Percentiles rank a stretch among this genome's conserved stretches.
Evolutionary conservation across 768 basidiomycete species (phyloP).

Genomic region (Tremella fuciformis): DNA sequence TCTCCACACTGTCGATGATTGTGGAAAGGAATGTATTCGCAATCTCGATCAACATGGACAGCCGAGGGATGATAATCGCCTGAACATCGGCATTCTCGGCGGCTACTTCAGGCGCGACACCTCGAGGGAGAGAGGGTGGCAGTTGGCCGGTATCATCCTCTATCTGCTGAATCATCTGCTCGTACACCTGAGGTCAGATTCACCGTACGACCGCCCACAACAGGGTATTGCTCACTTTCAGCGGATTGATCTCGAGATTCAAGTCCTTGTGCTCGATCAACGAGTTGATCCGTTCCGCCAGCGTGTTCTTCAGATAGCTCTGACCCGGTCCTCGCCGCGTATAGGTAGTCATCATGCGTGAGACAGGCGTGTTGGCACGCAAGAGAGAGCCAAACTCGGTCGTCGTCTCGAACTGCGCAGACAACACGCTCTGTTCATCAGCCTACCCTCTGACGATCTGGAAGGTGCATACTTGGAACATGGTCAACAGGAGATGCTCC

Average conservation of each 20-base stretch:
- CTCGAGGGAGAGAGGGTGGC: conserved; percentile 84
- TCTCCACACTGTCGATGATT: conserved; percentile 97
- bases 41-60: conserved; percentile 99
- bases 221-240: conserved; percentile 65
- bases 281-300: conserved; percentile 97
- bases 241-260: conserved; percentile 97
- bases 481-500: conserved; percentile 95
- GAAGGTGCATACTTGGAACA: conserved; percentile 66
- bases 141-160: conserved; percentile 93
- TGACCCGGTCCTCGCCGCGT: conserved; percentile 97
- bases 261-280: conserved; percentile 99
- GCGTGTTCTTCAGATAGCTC: conserved; percentile 93
- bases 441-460: not conserved
- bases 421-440: conserved; percentile 75
- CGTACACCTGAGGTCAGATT: conserved; percentile 73
- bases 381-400: conserved; percentile 98
- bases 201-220: not conserved
- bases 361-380: conserved; percentile 97
- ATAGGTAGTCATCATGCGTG: conserved; percentile 99
- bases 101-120: conserved; percentile 91
- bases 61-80: conserved; percentile 91
- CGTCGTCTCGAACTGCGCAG: conserved; percentile 98
- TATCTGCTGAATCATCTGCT: conserved; percentile 99
- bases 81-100: conserved; percentile 92
- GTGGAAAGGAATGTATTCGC: conserved; percentile 96